A percentile compares a stretch with the other conserved stretches of the same genome.
Conservation (phyloP, 139 green algal genomes). For the Medakamo hakoo region DNA sequence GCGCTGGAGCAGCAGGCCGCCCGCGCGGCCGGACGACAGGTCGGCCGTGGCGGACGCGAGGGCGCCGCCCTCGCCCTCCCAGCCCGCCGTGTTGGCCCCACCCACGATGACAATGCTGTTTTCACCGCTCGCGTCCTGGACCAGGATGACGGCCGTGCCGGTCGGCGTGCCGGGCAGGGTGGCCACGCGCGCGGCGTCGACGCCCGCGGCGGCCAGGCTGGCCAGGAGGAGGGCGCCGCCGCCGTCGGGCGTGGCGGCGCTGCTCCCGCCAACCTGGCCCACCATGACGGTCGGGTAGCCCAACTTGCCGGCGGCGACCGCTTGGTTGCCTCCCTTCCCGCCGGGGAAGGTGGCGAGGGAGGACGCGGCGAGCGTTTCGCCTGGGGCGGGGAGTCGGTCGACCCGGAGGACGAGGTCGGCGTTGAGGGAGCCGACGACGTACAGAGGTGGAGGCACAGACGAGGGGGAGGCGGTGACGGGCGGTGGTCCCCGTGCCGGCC, state of each 20-base stretch:
- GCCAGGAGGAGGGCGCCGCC: slow-evolving; percentile 40
- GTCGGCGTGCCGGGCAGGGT: slow-evolving; percentile 31
- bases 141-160: slow-evolving; percentile 65
- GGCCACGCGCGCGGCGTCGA: slow-evolving; percentile 31
- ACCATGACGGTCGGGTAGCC: slow-evolving; percentile 59
- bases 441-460: too few relatives aligned
- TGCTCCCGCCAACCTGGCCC: slow-evolving; percentile 53
- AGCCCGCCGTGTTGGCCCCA: slow-evolving; percentile 50
- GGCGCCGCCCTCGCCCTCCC: slow-evolving; percentile 7
- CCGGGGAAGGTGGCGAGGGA: slow-evolving; percentile 48
- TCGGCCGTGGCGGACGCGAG: not conserved
- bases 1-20: slow-evolving; percentile 63
- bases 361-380: slow-evolving; percentile 54
- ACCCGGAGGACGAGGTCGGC: slow-evolving; percentile 59
- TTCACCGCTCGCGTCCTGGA: slow-evolving; percentile 59
- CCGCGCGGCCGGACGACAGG: slow-evolving; percentile 17
- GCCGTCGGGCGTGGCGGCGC: too few relatives aligned
- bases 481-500: too few relatives aligned
- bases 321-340: slow-evolving; percentile 82
- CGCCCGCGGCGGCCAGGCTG: slow-evolving; percentile 28
- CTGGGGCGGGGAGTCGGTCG: slow-evolving; percentile 43
- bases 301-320: slow-evolving; percentile 56
- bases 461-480: too few relatives aligned
- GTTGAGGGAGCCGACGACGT: slow-evolving; percentile 22
- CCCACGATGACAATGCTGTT: slow-evolving; percentile 83